These are phyloP conservation scores for Gyrodon lividus DNA, from an alignment of 768 basidiomycete species.

Conservation along the genomic window DNA sequence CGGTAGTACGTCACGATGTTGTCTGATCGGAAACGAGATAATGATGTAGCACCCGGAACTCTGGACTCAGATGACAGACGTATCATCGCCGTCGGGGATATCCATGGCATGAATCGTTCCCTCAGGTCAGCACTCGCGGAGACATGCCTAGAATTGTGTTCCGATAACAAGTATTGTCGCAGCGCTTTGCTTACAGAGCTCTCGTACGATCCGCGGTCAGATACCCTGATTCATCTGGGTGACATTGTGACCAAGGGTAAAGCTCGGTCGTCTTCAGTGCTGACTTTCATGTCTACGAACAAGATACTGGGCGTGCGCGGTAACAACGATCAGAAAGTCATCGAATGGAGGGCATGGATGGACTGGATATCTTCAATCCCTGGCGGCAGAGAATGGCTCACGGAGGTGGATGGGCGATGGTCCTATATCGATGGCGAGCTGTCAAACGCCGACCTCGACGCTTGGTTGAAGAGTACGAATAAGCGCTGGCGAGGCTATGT, in stretches of 20 bases:
- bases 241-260: constrained; percentile 74
- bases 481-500: constrained; percentile 49
- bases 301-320: constrained; percentile 82
- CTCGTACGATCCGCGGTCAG: constrained; percentile 55
- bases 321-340: constrained; percentile 89
- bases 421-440: constrained; percentile 30
- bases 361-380: constrained; percentile 63
- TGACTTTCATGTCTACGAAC: constrained; percentile 62
- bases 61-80: constrained; percentile 54
- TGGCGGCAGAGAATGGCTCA: constrained; percentile 53
- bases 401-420: constrained; percentile 47
- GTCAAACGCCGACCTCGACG: constrained; percentile 20
- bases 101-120: constrained; percentile 78
- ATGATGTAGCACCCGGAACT: background rate
- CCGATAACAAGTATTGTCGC: constrained; percentile 1
- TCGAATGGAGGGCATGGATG: constrained; percentile 89
- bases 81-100: constrained; percentile 79
- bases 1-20: constrained; percentile 34
- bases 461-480: constrained; percentile 39
- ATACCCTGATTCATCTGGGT: constrained; percentile 79
- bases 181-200: constrained; percentile 65
- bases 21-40: background rate
- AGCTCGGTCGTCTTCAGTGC: constrained; percentile 56
- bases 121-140: constrained; percentile 51
- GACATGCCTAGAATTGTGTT: background rate